Evolutionary conservation across 2,329 filamentous ascomycete genomes (phyloP).

Genomic region (Alternaria panax): DNA sequence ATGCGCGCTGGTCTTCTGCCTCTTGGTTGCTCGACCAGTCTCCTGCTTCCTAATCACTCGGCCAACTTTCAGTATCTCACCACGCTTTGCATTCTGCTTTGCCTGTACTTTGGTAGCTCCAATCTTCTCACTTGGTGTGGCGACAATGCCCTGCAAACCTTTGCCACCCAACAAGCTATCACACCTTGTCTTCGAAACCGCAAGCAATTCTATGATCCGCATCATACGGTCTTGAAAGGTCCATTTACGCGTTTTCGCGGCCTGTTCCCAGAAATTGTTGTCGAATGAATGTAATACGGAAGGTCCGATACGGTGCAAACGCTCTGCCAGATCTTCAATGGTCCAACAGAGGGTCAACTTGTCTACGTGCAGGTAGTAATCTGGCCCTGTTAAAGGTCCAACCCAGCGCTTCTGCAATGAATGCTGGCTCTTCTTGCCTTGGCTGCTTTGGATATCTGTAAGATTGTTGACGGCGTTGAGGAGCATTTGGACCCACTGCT

Average conservation of each 20-base stretch:
- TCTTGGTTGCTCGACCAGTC: background rate
- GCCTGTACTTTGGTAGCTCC: background rate
- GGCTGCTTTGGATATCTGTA: background rate
- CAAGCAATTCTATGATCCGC: conserved; percentile 3
- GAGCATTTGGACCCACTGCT: conserved; percentile 4
- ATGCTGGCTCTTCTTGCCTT: background rate
- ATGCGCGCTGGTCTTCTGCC: background rate
- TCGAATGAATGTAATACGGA: background rate
- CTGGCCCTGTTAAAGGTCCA: background rate
- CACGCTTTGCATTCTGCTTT: background rate
- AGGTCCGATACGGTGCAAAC: background rate
- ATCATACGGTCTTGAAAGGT: conserved; percentile 4
- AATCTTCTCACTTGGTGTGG: background rate
- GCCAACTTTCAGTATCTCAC: background rate
- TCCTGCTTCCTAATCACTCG: background rate
- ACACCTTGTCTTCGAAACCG: conserved; percentile 7
- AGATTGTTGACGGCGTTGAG: conserved; percentile 11
- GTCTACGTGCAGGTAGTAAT: background rate
- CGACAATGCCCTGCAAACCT: conserved; percentile 8
- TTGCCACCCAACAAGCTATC: conserved; percentile 3
- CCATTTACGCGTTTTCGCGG: background rate
- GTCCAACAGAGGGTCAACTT: conserved; percentile 10
- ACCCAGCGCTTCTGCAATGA: conserved; percentile 2
- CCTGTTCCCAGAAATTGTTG: background rate
- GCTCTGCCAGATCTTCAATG: background rate